Evolutionary conservation across 2,329 filamentous ascomycete genomes (phyloP).

Genomic region (Curvularia sp.): DNA sequence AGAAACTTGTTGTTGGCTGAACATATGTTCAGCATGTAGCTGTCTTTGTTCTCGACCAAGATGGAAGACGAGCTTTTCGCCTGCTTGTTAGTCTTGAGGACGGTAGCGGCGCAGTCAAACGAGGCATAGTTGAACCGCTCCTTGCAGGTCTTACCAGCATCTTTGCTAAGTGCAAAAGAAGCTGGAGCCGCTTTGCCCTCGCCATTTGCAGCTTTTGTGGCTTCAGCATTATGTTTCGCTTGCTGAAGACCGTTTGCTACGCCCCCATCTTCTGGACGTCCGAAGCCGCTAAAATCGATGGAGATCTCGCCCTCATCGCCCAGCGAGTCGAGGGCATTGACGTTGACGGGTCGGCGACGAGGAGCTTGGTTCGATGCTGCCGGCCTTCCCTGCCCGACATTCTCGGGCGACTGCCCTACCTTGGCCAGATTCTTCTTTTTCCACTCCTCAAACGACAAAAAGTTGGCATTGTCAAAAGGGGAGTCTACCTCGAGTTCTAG

Average conservation of each 20-base stretch:
- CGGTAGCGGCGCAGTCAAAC: conserved; percentile 93
- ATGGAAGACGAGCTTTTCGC: conserved; percentile 89
- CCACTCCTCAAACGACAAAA: conserved; percentile 98
- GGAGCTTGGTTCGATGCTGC: conserved; percentile 53
- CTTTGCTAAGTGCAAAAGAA: conserved; percentile 71
- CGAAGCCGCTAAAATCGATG: conserved; percentile 72
- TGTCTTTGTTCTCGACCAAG: conserved; percentile 95
- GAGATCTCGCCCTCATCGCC: conserved; percentile 91
- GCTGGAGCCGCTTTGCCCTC: conserved; percentile 43
- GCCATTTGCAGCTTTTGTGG: conserved; percentile 29
- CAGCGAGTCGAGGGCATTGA: conserved; percentile 76
- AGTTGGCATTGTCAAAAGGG: conserved; percentile 76
- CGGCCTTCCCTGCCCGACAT: conserved; percentile 65
- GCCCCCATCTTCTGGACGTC: conserved; percentile 45
- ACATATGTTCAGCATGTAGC: conserved; percentile 96
- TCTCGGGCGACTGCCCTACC: conserved; percentile 78
- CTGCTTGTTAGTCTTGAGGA: conserved; percentile 86
- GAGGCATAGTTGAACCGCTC: conserved; percentile 97
- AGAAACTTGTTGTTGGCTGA: conserved; percentile 87
- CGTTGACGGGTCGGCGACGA: conserved; percentile 62
- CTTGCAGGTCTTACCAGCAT: conserved; percentile 96
- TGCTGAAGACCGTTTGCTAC: conserved; percentile 28
- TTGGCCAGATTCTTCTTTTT: conserved; percentile 91
- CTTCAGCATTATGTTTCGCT: conserved; percentile 23
- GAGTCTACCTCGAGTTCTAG: conserved; percentile 68